These are phyloP conservation scores for Mortierella antarctica DNA, from an alignment of 192 early-diverging fungal genomes.

Conservation along the genomic window DNA sequence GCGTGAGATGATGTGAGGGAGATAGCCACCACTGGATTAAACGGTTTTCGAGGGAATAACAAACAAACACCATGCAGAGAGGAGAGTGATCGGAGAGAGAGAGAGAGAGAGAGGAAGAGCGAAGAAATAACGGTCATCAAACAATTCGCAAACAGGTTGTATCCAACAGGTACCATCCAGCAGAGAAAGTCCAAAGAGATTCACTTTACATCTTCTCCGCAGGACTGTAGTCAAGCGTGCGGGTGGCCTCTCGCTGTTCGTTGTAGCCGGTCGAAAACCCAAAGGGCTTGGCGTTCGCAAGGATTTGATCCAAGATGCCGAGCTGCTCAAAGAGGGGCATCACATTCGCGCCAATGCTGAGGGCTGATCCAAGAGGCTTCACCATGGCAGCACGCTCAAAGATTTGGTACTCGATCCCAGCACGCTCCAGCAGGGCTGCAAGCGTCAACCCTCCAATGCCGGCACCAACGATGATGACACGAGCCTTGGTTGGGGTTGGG, in stretches of 20 bases:
- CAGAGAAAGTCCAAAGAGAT: too few species aligned
- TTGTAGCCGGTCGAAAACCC: not conserved
- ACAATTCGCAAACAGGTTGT: too few species aligned
- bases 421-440: not conserved
- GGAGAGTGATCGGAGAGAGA: too few species aligned
- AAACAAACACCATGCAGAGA: too few species aligned
- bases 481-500: too few species aligned
- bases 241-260: not conserved
- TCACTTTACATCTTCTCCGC: not conserved
- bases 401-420: not conserved
- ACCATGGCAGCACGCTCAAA: not conserved
- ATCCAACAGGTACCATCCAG: too few species aligned
- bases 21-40: not conserved
- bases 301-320: slow-evolving; percentile 1
- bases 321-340: slow-evolving; percentile 6
- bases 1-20: not conserved
- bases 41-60: too few species aligned
- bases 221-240: not conserved
- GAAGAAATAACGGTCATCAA: too few species aligned
- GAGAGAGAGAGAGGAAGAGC: too few species aligned
- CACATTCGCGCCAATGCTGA: not conserved
- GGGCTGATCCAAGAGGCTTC: slow-evolving; percentile 1
- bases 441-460: too few species aligned
- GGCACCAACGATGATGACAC: too few species aligned
- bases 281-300: not conserved